phyloP scores from a whole-genome alignment of 2,329 filamentous ascomycete genomes.

The Camptophora hylomeconis region DNA sequence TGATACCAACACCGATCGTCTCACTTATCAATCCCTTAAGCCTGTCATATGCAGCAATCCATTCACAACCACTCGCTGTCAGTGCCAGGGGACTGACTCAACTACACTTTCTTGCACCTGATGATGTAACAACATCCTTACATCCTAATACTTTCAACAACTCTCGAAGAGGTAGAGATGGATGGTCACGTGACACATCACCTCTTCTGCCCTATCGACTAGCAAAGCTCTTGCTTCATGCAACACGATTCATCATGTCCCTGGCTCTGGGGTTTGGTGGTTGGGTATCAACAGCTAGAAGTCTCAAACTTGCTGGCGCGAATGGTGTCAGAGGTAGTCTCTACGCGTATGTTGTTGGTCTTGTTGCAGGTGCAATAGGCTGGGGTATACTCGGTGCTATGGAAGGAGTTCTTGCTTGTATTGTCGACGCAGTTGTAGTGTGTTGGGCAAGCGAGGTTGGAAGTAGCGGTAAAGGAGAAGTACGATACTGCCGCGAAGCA shows the following conservation, averaged over 20 bases:
- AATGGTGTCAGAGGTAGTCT: conserved; percentile 58
- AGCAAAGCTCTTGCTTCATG: conserved; percentile 81
- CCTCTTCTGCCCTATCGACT: conserved; percentile 76
- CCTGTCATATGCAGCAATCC: conserved; percentile 85
- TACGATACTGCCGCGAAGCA: conserved; percentile 81
- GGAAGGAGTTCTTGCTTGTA: conserved; percentile 75
- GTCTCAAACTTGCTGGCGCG: conserved; percentile 50
- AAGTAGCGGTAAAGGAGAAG: conserved; percentile 48
- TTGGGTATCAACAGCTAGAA: conserved; percentile 88
- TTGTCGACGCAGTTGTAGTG: conserved; percentile 76
- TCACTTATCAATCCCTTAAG: conserved; percentile 83
- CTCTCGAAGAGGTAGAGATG: conserved; percentile 10
- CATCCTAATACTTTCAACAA: conserved; percentile 30
- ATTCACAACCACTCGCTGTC: conserved; percentile 66
- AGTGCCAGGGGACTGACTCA: conserved; percentile 70
- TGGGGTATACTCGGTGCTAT: conserved; percentile 87
- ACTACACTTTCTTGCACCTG: conserved; percentile 65
- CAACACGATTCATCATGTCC: conserved; percentile 82
- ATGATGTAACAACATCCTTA: conserved; percentile 58
- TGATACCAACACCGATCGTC: conserved; percentile 74
- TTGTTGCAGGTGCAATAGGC: conserved; percentile 87
- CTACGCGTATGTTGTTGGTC: conserved; percentile 86
- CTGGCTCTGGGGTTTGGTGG: conserved; percentile 81
- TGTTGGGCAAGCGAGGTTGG: conserved; percentile 87
- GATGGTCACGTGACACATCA: conserved; percentile 24